Evolutionary conservation across 2,329 filamentous ascomycete genomes (phyloP).

Genomic region (Parafenestella ontariensis): DNA sequence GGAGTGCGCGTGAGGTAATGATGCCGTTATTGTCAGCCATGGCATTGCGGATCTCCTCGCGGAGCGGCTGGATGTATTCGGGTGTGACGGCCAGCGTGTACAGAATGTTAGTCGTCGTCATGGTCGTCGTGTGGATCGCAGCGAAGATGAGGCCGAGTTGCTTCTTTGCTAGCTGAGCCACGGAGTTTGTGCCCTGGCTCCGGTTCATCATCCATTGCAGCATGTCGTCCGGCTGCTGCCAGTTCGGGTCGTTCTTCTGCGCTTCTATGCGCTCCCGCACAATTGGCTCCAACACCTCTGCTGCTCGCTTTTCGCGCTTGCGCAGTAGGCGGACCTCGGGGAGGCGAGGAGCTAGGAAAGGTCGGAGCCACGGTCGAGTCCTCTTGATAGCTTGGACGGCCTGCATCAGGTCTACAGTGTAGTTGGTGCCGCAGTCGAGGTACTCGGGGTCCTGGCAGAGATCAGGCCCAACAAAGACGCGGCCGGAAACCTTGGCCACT

Average conservation of each 20-base stretch:
- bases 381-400: conserved; percentile 37
- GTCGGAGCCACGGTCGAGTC: conserved; percentile 32
- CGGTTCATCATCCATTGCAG: conserved; percentile 48
- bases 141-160: conserved; percentile 40
- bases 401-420: conserved; percentile 41
- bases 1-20: conserved; percentile 38
- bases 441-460: conserved; percentile 39
- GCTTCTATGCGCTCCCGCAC: conserved; percentile 30
- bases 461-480: conserved; percentile 43
- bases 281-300: conserved; percentile 32
- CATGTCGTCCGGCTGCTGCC: conserved; percentile 47
- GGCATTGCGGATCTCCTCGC: conserved; percentile 52
- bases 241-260: conserved; percentile 34
- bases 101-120: conserved; percentile 36
- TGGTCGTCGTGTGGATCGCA: conserved; percentile 41
- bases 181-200: conserved; percentile 7
- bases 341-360: conserved; percentile 33
- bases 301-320: conserved; percentile 20
- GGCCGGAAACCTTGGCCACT: conserved; percentile 44
- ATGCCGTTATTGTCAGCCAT: conserved; percentile 41
- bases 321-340: conserved; percentile 31
- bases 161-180: conserved; percentile 9
- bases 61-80: conserved; percentile 52
- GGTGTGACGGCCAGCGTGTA: conserved; percentile 43
- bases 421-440: conserved; percentile 37